Base-by-base conservation (phyloP, 2,329 filamentous ascomycete species). In the Aureobasidium sp. region DNA sequence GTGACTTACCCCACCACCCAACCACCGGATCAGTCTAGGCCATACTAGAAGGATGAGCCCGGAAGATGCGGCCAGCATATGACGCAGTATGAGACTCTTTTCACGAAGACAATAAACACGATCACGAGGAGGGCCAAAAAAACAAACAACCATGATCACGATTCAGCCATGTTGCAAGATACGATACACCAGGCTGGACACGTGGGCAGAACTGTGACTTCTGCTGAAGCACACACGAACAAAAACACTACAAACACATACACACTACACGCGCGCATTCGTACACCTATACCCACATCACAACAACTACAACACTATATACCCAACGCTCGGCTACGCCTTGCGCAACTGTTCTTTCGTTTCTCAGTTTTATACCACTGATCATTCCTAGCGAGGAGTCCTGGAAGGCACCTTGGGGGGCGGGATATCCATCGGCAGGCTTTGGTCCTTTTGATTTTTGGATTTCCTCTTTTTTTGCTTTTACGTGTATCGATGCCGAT, bases 321-420 rank as follows among this genome's bases (percentile, higher is more conserved):
- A 38, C 50, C 35, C 35, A 42, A 33, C n/a, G 29, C 45, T 49
- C 11, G 45, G 45, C 45, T 11, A 54, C 23, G 43, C 43, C 23
- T 19, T 38, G 35, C 50, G n/a, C 23, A 29, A 29, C 8, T 46
- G 42, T 29, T 31, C 5, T 49, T 49, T 57, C 38, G 13, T 45
- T 45, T 35, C 6, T 4, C 33, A 17, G 25, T 38, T 31, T 55
- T 43, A 43, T 33, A 27, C 13, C 51, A 49, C 25, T 49, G 55
- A 49, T 58, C 31, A 58, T 58, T 49, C 42, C 42, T 58, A 58
- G 55, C 55, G 55, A 58, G 55, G 55, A 58, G 55, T 58, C 55
- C 55, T 47, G 55, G 43, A 29, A 29, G 55, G 55, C 43, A 49
- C 43, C 55, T 27, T 47, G 42, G 55, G 55, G 55, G 55, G 43